Evolutionary conservation across 2,329 filamentous ascomycete genomes (phyloP), one percentile per base, ranked within the genome.

Genomic region (Cadophora gregata): DNA sequence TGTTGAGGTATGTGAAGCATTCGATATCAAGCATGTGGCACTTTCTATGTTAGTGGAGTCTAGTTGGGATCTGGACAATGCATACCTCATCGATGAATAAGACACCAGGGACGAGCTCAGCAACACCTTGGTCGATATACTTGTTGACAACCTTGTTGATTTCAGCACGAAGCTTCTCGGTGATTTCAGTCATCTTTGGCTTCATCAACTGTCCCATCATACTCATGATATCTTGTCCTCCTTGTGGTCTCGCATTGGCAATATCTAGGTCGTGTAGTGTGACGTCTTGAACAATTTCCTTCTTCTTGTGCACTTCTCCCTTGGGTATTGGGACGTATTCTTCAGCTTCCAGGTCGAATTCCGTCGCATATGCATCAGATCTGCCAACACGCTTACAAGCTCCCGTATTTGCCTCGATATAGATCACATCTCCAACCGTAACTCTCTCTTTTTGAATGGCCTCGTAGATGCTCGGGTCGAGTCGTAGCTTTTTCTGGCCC

Each of bases 151-250:
- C 95, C 83, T 98, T 98, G 87, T 99, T 97, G 83, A 99, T 98
- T 82, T 99, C 96, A 64, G 88, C 84, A 68, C 96, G 88, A 76
- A 99, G 83, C 84, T 99, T 99, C 81, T 99, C 96, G 33, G 96
- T 99, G 77, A 99, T 98, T 80, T 99, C 96, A 6, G 96, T 99
- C 89, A 97, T 97, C 84, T 96, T 96, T 69, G 96, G 96, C 86
- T 98, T 98, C 93, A 98, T 97, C 77, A 99, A 83, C 81, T 99
- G 96, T 75, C 96, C 96, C 95, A 99, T 98, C 96, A 99, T 98
- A 83, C 94, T 97, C 94, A 99, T 98, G 72, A 99, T 97, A 79
- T 99, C 96, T 84, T 99, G 96, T 53, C 96, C 96, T 62, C 96
- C 96, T 82, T 98, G 93, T 4, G 96, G 96, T 75, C 95, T 86